Base-by-base conservation (phyloP, 2,329 filamentous ascomycete genomes). In the Epichloe sylvatica region DNA sequence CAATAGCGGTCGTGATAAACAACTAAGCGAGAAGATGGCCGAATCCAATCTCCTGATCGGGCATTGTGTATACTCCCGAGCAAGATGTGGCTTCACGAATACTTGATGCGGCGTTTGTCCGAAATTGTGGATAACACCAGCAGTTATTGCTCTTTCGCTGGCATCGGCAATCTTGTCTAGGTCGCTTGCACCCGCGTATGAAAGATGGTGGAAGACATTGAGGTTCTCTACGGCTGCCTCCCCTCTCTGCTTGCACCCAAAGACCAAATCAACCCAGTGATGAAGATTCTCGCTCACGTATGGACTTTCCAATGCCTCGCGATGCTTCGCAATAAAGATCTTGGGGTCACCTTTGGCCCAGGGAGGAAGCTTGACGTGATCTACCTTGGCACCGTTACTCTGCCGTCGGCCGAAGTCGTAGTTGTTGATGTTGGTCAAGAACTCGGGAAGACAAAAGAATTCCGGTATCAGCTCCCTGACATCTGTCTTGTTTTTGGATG, bases 91-190 rank as follows among this genome's bases (percentile, higher is more conserved):
- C 51, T 84, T 83, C 42, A 80, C 78, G 64, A 97, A 98, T 15
- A 97, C 84, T 64, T 98, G 94, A 58, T 94, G 86, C 2, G 94
- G 92, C 1, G 94, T 98, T 64, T 98, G 92, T 0, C 92, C 92
- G 65, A 98, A 98, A 59, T 97, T 97, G 67, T 98, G 91, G 58
- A 98, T 97, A 57, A 96, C 94, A 35, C 88, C 88, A 49, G 95
- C 96, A 0, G 89, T 91, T 5, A 91, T 86, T 6, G 89, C 74
- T 41, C 89, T 78, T 65, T 97, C 90, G 50, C 91, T 80, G 0
- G 86, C 84, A 61, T 97, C 91, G 7, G 83, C 80, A 52, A 98
- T 97, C 47, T 81, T 83, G 64, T 98, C 92, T 4, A 98, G 71
- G 63, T 98, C 87, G 55, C 86, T 94, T 3, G 91, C 89, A 6